Base-by-base conservation (phyloP, 768 basidiomycete species). In the Tulasnella calospora region DNA sequence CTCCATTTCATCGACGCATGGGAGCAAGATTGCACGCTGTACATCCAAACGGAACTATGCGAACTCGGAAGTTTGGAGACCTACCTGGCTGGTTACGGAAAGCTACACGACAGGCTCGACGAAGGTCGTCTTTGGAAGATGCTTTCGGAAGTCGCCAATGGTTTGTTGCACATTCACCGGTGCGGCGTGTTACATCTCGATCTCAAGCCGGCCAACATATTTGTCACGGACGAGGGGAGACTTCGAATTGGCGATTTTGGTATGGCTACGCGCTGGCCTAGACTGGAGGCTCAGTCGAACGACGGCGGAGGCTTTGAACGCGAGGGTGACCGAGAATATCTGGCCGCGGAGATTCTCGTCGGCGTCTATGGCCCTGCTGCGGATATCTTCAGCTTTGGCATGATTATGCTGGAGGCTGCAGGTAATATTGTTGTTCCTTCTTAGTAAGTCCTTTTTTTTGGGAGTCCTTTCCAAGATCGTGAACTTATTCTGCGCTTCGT, bases 181-280 rank as follows among this genome's bases (percentile, higher is more conserved):
- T 89, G 91, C 67, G 92, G 92, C 77, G 90, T 98, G 78, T 92
- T 99, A 73, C 98, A 99, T 85, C 89, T 99, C 76, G 98, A 99
- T 85, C 85, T 99, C 80, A 99, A 99, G 86, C 98, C 98, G 17
- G 95, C 95, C 61, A 99, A 99, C 83, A 92, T 99, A 73, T 95
- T 99, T 83, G 88, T 99, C 81, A 95, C 94, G 13, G 87, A 87
- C 10, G 89, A 91, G 61, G 98, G 98, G 1, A 89, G 92, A 69
- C 92, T 99, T 86, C 95, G 95, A 86, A 95, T 99, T 83, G 97
- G 97, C 10, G 98, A 99, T 84, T 98, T 99, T 86, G 98, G 98
- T 12, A 95, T 99, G 91, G 96, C 97, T n/a, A 94, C 94, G 8
- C 82, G 95, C 74, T 96, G 94, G 93, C 95, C 95, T 0, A 87